Base-by-base conservation (phyloP, 768 basidiomycete species). In the Collybia sp. region DNA sequence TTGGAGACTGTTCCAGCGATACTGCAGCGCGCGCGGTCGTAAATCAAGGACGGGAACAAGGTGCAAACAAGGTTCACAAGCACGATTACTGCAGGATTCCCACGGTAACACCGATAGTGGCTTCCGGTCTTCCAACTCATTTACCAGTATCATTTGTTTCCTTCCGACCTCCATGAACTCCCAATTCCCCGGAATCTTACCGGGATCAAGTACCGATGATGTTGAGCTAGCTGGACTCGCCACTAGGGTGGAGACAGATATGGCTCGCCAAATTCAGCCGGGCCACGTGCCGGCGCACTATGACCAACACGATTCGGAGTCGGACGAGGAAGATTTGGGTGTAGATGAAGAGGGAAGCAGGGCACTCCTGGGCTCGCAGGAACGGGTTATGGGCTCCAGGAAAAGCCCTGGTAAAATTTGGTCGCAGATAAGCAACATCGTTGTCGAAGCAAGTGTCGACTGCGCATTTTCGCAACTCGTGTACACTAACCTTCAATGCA, bases 371-470 rank as follows among this genome's bases (percentile, higher is more conserved):
- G 35, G 35, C 6, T 10, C 35, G 35, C 35, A 10, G 10, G 35
- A 37, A 10, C 10, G 35, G n/a, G 6, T 3, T 3, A 3, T 3
- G 10, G n/a, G 17, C 6, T 18, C 10, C 10, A 13, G n/a, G 17
- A 37, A 13, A 6, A 37, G 17, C 10, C n/a, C 35, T 37, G 35
- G 35, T 18, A 37, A 37, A 37, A 18, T 37, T n/a, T 37, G 35
- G 84, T 57, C 65, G 1, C 82, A 82, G 56, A 68, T 80, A 9
- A 70, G 70, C 53, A 62, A 73, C 32, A 86, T 90, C 42, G 81
- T 88, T 34, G 59, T 85, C 17, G 87, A 91, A 77, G 88, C 88
- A 56, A 37, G 73, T 67, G 35, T 31, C 51, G 41, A 4, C 32
- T 11, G 18, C 31, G 17, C 30, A n/a, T 12, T 35, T 19, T 16